Conservation (phyloP, 805 yeast genomes). For the Kluyveromyces starmeri region DNA sequence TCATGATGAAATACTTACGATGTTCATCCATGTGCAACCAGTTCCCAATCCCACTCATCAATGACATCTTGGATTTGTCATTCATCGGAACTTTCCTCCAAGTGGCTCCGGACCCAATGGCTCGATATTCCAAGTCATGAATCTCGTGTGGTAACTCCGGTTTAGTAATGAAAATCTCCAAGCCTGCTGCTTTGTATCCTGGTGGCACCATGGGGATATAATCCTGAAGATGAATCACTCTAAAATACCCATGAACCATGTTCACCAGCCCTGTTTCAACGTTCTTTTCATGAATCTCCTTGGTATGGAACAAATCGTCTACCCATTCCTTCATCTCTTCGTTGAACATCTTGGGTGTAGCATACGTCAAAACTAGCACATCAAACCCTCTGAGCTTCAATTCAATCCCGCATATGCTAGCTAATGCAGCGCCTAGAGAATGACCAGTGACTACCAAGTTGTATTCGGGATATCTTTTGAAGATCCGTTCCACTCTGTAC, state of each 20-base stretch:
- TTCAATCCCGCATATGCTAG: conserved; percentile 56
- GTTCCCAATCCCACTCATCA: conserved; percentile 9
- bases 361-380: conserved; percentile 51
- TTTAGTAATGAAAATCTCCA: conserved; percentile 39
- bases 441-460: conserved; percentile 56
- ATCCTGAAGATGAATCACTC: conserved; percentile 53
- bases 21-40: conserved; percentile 31
- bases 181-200: conserved; percentile 41
- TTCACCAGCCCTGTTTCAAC: conserved; percentile 20
- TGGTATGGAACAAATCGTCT: conserved; percentile 39
- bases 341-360: conserved; percentile 60
- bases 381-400: conserved; percentile 43
- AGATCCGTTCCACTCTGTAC: conserved; percentile 28
- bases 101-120: conserved; percentile 9
- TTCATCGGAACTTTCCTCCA: not conserved
- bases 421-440: conserved; percentile 69
- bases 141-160: conserved; percentile 26
- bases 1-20: conserved; percentile 29
- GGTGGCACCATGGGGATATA: conserved; percentile 55
- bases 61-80: not conserved
- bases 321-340: conserved; percentile 40
- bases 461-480: conserved; percentile 38
- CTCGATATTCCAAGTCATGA: conserved; percentile 22
- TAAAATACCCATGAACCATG: conserved; percentile 34
- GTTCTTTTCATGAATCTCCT: conserved; percentile 21